Evolutionary conservation across 495 filamentous ascomycete genomes (phyloP).

Genomic region (Paragyromitra xinjiangensis): DNA sequence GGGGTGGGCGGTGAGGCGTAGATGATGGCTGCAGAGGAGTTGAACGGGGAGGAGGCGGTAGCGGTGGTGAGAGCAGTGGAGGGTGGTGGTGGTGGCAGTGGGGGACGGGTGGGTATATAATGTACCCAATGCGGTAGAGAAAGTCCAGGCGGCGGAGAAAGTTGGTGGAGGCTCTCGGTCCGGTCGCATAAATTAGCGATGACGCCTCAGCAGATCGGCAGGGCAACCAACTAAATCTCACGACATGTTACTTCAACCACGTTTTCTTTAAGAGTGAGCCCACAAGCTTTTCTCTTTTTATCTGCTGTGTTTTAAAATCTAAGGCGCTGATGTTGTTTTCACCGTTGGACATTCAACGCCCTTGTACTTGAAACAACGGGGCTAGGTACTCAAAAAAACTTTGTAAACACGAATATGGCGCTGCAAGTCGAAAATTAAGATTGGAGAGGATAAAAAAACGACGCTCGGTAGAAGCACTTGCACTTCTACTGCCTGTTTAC

Average conservation of each 20-base stretch:
- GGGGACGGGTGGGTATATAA: constrained; percentile 1
- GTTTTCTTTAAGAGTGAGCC: background rate
- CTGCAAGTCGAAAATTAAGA: too few relatives aligned
- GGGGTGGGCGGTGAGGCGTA: background rate
- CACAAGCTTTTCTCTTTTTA: background rate
- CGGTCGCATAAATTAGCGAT: constrained; percentile 16
- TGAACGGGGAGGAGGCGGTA: background rate
- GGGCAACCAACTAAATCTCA: constrained; percentile 1
- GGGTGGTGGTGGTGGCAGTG: background rate
- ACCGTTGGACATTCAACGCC: background rate
- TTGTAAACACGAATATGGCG: too few relatives aligned
- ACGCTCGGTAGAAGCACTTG: too few relatives aligned
- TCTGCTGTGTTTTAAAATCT: background rate
- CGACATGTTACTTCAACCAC: background rate
- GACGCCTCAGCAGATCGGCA: constrained; percentile 10
- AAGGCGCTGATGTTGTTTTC: background rate
- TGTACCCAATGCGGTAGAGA: constrained; percentile 27
- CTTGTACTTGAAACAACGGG: background rate
- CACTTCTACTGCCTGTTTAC: too few relatives aligned
- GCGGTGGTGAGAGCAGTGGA: background rate
- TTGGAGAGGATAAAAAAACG: too few relatives aligned
- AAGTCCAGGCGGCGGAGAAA: background rate
- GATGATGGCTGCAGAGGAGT: background rate
- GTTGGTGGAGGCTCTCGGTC: background rate
- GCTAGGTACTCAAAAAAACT: too few relatives aligned